A percentile compares a stretch with the other conserved stretches of the same genome.
These are phyloP conservation scores for Peniophora sp. DNA, from an alignment of 1,284 basidiomycete genomes.

Conservation along the genomic window DNA sequence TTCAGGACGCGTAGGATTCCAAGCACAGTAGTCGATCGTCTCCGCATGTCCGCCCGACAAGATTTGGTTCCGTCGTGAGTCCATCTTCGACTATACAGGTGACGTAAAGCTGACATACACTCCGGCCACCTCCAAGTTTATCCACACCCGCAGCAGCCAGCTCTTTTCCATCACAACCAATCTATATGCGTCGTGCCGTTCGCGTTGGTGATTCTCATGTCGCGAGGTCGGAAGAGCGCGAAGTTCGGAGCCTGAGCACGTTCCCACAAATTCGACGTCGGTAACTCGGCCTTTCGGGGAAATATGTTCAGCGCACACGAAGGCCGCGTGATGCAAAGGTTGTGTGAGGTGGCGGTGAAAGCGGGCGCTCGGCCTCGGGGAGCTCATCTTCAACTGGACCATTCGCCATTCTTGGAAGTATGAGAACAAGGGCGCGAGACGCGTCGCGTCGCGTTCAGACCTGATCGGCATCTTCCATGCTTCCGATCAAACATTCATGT, in stretches of 20 bases:
- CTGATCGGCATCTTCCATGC: too few species aligned
- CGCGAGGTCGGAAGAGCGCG: conserved; percentile 68
- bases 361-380: conserved; percentile 56
- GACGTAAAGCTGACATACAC: conserved; percentile 31
- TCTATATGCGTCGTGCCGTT: conserved; percentile 67
- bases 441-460: too few species aligned
- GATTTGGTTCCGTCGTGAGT: conserved; percentile 50
- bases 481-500: too few species aligned
- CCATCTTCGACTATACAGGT: conserved; percentile 45
- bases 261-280: conserved; percentile 14
- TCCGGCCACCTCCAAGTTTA: conserved; percentile 68
- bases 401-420: not conserved
- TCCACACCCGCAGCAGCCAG: conserved; percentile 73
- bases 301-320: conserved; percentile 47
- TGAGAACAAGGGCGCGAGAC: too few species aligned
- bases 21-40: conserved; percentile 68
- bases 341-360: conserved; percentile 65
- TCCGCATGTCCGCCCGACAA: conserved; percentile 65
- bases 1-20: conserved; percentile 77
- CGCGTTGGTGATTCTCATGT: conserved; percentile 55
- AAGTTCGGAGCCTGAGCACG: conserved; percentile 58
- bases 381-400: conserved; percentile 45
- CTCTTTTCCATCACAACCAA: conserved; percentile 76
- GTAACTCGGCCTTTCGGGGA: conserved; percentile 8
- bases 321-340: conserved; percentile 61